Evolutionary conservation across 2,329 filamentous ascomycete species (phyloP), one percentile per base, ranked within the genome.

Genomic region (Trichoderma sp.): DNA sequence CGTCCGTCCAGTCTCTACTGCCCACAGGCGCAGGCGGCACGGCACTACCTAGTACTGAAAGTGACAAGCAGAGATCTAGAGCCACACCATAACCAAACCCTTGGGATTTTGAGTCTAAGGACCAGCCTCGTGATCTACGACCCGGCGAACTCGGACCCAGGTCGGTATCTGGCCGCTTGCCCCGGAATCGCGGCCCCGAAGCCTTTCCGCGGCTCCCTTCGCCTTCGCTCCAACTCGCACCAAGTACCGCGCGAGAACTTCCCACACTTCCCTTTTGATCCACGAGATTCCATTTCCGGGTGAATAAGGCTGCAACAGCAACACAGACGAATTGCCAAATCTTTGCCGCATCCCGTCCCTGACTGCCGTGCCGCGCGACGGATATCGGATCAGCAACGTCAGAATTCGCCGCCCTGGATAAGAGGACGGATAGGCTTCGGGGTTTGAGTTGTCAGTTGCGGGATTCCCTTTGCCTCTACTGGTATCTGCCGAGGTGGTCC

Each of bases 71-170:
- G 45, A 56, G 66, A 59, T 59, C 66, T 72, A 72, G 38, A 72
- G 69, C 56, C 69, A 63, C 69, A 63, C 69, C 59, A 63, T 63
- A 53, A 72, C 69, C 69, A 41, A 35, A 21, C 69, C 27, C 59
- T 50, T 63, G 69, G 69, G 41, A 64, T 72, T 16, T 16, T 2
- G 27, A 27, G 65, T 50, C 41, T 21, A 29, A 21, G n/a, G 65
- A 29, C 29, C 27, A 68, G 45, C 66, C 66, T 68, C 59, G 69
- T 72, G 69, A 72, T 63, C 53, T 64, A 59, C 59, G 29, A 50
- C 27, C 69, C 69, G 56, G 69, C 69, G 24, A 72, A 63, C 69
- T 72, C 69, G 69, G 69, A 18, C 29, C 68, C 68, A 63, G n/a
- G 35, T 72, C 69, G 69, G 69, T 27, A 29, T 63, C 56, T 71